A percentile compares a stretch with the other conserved stretches of the same genome.
Conservation (phyloP, 2,329 filamentous ascomycete genomes). For the Colletotrichum costaricense region DNA sequence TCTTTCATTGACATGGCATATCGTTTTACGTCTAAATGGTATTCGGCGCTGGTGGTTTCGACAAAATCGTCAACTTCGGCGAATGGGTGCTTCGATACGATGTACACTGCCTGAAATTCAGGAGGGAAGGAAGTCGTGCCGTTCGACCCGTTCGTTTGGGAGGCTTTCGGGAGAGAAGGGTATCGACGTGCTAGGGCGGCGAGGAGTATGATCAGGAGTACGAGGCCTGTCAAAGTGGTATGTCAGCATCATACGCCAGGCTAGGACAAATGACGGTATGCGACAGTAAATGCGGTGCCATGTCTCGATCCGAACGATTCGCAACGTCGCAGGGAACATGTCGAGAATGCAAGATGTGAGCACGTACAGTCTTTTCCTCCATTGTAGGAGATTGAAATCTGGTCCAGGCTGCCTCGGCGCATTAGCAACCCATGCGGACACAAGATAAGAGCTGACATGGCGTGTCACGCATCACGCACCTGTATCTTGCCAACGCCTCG, state of each 20-base stretch:
- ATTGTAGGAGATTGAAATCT: conserved; percentile 94
- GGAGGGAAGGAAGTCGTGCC: conserved; percentile 47
- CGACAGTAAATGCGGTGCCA: not conserved
- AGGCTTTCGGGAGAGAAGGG: conserved; percentile 43
- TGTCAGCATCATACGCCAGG: not conserved
- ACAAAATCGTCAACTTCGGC: conserved; percentile 89
- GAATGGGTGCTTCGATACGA: conserved; percentile 87
- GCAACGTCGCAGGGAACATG: not conserved
- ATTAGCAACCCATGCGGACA: conserved; percentile 2
- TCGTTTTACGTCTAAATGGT: conserved; percentile 80
- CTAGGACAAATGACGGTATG: not conserved
- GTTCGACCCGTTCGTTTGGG: conserved; percentile 35
- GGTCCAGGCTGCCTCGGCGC: conserved; percentile 66
- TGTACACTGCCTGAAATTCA: conserved; percentile 84
- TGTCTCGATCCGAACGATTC: not conserved
- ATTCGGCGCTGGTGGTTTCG: conserved; percentile 69
- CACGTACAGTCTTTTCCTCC: conserved; percentile 89
- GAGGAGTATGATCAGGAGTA: conserved; percentile 89
- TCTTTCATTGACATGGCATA: conserved; percentile 84
- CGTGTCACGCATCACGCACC: conserved; percentile 67
- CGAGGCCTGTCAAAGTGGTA: conserved; percentile 63
- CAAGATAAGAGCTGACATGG: conserved; percentile 5
- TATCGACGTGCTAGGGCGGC: conserved; percentile 62
- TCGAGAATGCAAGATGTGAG: not conserved
- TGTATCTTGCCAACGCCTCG: conserved; percentile 80